Conservation (phyloP, 2,329 filamentous ascomycete genomes). For the Bipolaris victoriae region DNA sequence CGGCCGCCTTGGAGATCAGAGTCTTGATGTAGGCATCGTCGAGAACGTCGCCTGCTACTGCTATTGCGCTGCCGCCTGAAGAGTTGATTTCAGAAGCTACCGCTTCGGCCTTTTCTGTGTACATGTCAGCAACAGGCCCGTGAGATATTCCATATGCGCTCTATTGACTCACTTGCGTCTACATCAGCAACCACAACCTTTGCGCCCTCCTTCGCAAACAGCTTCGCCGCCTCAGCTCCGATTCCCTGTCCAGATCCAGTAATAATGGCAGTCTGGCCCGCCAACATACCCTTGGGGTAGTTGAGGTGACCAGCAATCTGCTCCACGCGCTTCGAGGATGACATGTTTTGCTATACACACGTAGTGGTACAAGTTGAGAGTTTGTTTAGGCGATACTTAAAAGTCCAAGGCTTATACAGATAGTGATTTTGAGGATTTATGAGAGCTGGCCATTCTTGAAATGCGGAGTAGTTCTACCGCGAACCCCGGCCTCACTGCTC, state of each 20-base stretch:
- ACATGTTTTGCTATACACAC: constrained; percentile 14
- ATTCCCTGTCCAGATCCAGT: constrained; percentile 88
- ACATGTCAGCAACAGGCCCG: constrained; percentile 21
- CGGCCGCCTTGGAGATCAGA: constrained; percentile 76
- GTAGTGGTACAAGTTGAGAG: background rate
- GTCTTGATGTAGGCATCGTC: constrained; percentile 71
- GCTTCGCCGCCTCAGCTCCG: constrained; percentile 78
- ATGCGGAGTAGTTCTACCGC: constrained; percentile 26
- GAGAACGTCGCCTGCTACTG: constrained; percentile 78
- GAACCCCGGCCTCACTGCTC: constrained; percentile 16
- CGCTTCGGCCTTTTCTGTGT: constrained; percentile 68
- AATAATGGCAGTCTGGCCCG: constrained; percentile 83
- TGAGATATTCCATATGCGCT: background rate
- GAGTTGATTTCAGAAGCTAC: constrained; percentile 74
- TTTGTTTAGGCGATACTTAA: background rate
- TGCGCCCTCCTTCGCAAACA: constrained; percentile 88
- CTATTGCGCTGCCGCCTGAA: constrained; percentile 70
- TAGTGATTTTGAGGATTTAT: constrained; percentile 1
- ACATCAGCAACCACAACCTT: constrained; percentile 86
- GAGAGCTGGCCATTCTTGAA: constrained; percentile 1
- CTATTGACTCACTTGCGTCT: constrained; percentile 63
- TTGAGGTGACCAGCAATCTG: constrained; percentile 82
- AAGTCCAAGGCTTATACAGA: background rate
- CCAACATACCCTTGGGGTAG: constrained; percentile 79
- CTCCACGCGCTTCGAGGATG: constrained; percentile 57